Evolutionary conservation across 305 asterid species (phyloP), one percentile per base, ranked within the genome.

Genomic region (Solanum hybrid): DNA sequence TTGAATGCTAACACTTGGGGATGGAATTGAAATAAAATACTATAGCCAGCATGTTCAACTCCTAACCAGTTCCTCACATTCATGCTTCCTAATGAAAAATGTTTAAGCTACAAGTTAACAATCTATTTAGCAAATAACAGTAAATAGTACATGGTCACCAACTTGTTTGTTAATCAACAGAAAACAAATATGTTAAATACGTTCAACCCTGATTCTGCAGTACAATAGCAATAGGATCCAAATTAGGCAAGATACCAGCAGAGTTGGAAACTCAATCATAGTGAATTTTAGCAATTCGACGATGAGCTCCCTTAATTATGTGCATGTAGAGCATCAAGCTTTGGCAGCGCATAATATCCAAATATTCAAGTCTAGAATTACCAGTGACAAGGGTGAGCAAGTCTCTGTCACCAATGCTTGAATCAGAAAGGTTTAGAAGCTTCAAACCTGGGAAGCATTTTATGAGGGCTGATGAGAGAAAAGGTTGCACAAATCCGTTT

Each of bases 371-470:
- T 68, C 90, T 90, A 89, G 89, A 87, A 82, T 90, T 89, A 79
- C 82, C 27, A 37, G 89, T 78, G 31, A 92, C 92, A 4, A 93
- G 89, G 61, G 76, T 78, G 15, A 93, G 89, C 72, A 94, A 91
- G 82, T 92, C 96, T 91, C 45, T 70, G 80, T 94, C 94, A n/a
- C 78, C 89, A 61, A 92, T 34, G 3, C 89, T 89, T 5, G 95
- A 93, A 87, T 90, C 85, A 80, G 94, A 93, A 76, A 94, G 29
- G 78, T 93, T 93, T 68, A 94, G 88, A 73, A 93, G 89, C 89
- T 77, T 90, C 94, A 94, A 89, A 33, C 77, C 22, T 20, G 93
- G 94, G 65, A 94, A 92, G 73, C 91, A 91, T 14, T 13, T 29
- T 10, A 73, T 38, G 36, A 91, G 93, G 65, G 26, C 32, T 51